Percentiles rank a stretch among this genome's conserved stretches.
Evolutionary conservation across 208 protist species (phyloP).

Genomic region (Acanthamoeba healyi): DNA sequence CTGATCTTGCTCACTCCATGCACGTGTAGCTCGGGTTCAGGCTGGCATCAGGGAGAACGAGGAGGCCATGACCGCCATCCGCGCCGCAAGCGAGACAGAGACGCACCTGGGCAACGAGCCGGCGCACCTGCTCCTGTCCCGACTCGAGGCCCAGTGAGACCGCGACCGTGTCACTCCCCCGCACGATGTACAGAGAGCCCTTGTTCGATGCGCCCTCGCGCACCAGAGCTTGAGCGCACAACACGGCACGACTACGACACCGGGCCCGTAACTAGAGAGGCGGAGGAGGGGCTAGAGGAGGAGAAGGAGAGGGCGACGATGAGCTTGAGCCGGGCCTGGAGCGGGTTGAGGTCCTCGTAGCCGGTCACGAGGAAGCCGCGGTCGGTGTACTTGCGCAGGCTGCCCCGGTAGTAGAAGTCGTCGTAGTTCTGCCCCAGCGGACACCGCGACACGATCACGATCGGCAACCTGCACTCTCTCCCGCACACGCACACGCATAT

Average conservation of each 20-base stretch:
- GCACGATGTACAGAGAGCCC: no score
- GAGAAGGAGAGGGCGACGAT: neutral
- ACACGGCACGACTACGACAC: no score
- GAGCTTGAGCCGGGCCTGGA: conserved; percentile 4
- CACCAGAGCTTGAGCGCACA: no score
- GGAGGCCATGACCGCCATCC: neutral
- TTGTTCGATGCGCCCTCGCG: no score
- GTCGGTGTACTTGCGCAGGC: conserved; percentile 10
- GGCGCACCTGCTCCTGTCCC: neutral
- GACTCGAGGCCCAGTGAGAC: neutral
- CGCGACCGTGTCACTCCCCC: no score
- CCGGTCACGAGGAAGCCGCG: neutral
- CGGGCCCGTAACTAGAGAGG: no score
- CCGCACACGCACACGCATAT: no score
- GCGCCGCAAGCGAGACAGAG: neutral
- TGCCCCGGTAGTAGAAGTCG: conserved; percentile 6
- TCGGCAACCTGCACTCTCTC: neutral
- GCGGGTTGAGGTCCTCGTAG: conserved; percentile 14
- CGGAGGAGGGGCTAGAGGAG: no score
- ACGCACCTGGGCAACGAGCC: neutral
- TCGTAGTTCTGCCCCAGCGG: neutral
- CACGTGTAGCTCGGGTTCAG: neutral
- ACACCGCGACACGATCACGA: neutral
- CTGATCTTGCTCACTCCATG: neutral
- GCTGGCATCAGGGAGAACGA: conserved; percentile 11